Percentiles rank a stretch among this genome's conserved stretches.
Conservation (phyloP, 305 asterid genomes). For the Fraxinus nigra region DNA sequence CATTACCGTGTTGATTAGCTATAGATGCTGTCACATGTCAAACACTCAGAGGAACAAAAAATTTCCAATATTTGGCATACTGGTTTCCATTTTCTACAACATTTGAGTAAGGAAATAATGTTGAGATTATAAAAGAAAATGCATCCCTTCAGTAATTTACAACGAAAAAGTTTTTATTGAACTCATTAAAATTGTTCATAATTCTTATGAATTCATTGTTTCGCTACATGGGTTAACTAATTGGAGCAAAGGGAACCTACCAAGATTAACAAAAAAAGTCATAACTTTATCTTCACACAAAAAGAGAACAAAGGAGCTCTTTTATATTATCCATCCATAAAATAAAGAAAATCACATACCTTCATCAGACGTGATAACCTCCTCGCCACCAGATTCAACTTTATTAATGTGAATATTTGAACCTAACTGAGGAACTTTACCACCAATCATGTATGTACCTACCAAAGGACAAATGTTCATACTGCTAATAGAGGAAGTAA, state of each 20-base stretch:
- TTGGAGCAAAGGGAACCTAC: not conserved
- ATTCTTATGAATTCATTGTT: not conserved
- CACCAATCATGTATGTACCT: conserved; percentile 26
- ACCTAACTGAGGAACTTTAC: conserved; percentile 8
- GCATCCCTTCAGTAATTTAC: not conserved
- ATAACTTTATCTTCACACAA: not conserved
- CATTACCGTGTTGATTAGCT: not conserved
- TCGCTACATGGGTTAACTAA: not conserved
- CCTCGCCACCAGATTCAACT: conserved; percentile 11
- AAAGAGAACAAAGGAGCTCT: not conserved
- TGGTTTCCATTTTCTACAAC: not conserved
- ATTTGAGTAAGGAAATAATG: not conserved
- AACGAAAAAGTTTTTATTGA: not conserved
- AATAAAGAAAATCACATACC: conserved; percentile 18
- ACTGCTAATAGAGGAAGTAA: not conserved
- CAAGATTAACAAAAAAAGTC: not conserved
- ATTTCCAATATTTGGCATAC: not conserved
- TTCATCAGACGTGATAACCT: conserved; percentile 20
- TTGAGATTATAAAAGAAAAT: not conserved
- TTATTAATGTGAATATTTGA: conserved; percentile 2
- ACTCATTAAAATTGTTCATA: not conserved
- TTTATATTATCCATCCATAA: not conserved
- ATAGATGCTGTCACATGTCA: not conserved
- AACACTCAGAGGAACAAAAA: not conserved
- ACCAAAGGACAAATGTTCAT: conserved; percentile 2